Conservation (phyloP, 345 rosid genomes). For the Populus tremula region DNA sequence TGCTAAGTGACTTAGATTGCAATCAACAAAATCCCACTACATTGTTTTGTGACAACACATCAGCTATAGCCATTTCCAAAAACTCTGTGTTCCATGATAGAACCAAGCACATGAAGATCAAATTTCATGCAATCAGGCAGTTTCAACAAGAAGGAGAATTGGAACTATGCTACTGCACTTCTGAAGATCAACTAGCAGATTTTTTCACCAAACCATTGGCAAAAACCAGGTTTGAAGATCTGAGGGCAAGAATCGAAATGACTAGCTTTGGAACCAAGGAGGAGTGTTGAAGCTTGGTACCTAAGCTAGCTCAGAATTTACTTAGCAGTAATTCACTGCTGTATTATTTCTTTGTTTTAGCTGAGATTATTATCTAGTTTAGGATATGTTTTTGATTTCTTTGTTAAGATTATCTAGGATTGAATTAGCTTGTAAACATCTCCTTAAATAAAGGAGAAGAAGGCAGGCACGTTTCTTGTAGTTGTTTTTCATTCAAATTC, state of each 20-base stretch:
- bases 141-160: background rate
- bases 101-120: background rate
- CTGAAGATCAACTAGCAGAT: background rate
- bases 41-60: background rate
- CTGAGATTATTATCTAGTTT: no score
- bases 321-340: no score
- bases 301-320: no score
- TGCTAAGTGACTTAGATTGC: background rate
- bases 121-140: background rate
- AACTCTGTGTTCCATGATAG: background rate
- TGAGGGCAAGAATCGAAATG: background rate
- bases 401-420: no score
- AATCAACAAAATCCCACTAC: no score
- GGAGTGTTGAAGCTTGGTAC: background rate
- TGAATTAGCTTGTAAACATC: no score
- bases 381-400: no score
- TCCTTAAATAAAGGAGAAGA: no score
- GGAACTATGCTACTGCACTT: background rate
- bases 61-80: background rate
- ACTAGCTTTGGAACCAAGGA: background rate
- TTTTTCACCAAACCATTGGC: background rate
- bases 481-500: no score
- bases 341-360: no score
- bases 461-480: no score
- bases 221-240: background rate